Percentiles rank a stretch among this genome's conserved stretches.
Evolutionary conservation across 768 basidiomycete genomes (phyloP).

Genomic region (Tylopilus vinaceipallidus): DNA sequence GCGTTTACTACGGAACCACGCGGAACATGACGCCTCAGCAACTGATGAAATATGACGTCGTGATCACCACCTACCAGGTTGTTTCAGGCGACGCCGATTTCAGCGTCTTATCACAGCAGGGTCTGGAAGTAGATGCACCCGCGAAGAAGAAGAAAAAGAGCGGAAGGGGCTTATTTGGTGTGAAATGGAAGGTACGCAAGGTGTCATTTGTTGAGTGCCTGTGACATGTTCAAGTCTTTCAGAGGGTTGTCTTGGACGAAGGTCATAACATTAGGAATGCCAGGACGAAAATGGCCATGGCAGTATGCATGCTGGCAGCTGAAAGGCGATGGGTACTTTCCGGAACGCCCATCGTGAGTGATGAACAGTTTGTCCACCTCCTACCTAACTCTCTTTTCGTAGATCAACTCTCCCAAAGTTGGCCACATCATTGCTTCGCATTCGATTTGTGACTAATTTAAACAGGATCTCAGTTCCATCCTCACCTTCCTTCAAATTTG

Average conservation of each 20-base stretch:
- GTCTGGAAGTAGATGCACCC: conserved; percentile 23
- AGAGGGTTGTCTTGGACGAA: conserved; percentile 86
- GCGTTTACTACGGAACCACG: conserved; percentile 72
- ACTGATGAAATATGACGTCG: conserved; percentile 67
- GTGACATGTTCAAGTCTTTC: neutral
- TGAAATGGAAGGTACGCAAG: conserved; percentile 74
- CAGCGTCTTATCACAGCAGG: conserved; percentile 7
- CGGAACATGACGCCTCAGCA: conserved; percentile 57
- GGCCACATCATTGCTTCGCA: neutral
- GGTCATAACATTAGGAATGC: conserved; percentile 87
- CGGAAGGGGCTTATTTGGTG: conserved; percentile 57
- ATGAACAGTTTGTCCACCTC: neutral
- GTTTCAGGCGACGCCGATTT: conserved; percentile 53
- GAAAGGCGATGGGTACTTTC: conserved; percentile 79
- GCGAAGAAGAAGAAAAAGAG: conserved; percentile 57
- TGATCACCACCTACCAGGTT: conserved; percentile 83
- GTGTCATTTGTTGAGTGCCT: neutral
- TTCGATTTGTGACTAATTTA: neutral
- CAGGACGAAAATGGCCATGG: conserved; percentile 78
- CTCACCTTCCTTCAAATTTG: conserved; percentile 86
- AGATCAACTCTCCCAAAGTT: conserved; percentile 82
- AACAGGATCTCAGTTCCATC: conserved; percentile 84
- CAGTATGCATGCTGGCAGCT: conserved; percentile 59
- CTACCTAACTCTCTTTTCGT: neutral
- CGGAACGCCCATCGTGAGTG: conserved; percentile 86